Evolutionary conservation across 805 yeast species (phyloP).

Genomic region (Ascoidea rubescens): DNA sequence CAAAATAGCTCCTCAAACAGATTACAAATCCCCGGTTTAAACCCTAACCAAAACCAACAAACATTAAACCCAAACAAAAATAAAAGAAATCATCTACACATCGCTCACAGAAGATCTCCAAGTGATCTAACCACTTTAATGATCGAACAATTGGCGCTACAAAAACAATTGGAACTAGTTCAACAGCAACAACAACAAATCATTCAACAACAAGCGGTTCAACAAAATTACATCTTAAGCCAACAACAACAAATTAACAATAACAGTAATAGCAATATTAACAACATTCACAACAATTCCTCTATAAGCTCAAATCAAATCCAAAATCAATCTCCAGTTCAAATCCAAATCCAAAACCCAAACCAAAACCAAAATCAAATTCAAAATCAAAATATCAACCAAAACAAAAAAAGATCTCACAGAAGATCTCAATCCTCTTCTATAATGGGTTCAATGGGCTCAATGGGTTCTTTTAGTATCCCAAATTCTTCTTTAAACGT

Average conservation of each 20-base stretch:
- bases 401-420: slow-evolving; percentile 19
- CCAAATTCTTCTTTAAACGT: slow-evolving; percentile 6
- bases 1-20: not conserved
- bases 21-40: not conserved
- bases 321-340: slow-evolving; percentile 12
- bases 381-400: slow-evolving; percentile 15
- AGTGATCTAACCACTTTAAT: slow-evolving; percentile 84
- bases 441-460: slow-evolving; percentile 19
- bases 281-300: slow-evolving; percentile 6
- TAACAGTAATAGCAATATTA: slow-evolving; percentile 1
- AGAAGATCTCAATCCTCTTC: slow-evolving; percentile 34
- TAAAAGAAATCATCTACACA: slow-evolving; percentile 56
- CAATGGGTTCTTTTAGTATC: slow-evolving; percentile 19
- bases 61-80: slow-evolving; percentile 13
- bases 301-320: slow-evolving; percentile 2
- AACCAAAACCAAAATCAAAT: slow-evolving; percentile 22
- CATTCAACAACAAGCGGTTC: slow-evolving; percentile 44
- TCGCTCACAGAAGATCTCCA: slow-evolving; percentile 97
- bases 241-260: slow-evolving; percentile 12
- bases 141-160: slow-evolving; percentile 55
- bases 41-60: not conserved
- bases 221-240: slow-evolving; percentile 20
- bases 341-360: slow-evolving; percentile 5
- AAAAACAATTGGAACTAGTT: slow-evolving; percentile 82
- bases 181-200: slow-evolving; percentile 89